Conservation (phyloP, 2,329 filamentous ascomycete genomes). For the Curvularia verruculosa region DNA sequence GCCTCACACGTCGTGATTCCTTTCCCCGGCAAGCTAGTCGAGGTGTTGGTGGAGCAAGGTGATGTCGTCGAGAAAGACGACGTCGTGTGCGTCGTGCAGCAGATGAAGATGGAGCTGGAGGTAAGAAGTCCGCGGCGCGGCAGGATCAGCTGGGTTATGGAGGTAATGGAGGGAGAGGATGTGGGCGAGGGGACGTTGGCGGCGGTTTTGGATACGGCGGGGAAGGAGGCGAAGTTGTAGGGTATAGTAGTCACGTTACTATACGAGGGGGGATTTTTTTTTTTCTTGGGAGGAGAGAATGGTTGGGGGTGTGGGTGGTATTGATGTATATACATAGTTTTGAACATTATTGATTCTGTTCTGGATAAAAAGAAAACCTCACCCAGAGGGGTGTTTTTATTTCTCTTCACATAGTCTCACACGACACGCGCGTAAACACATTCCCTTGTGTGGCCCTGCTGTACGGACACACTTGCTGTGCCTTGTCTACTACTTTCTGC, state of each 20-base stretch:
- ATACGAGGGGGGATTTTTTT: no score
- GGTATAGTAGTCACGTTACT: no score
- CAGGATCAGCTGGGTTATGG: constrained; percentile 58
- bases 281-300: no score
- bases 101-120: constrained; percentile 75
- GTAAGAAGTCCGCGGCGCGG: constrained; percentile 59
- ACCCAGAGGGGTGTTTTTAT: no score
- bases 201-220: constrained; percentile 54
- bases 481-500: constrained; percentile 46
- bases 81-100: constrained; percentile 64
- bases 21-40: constrained; percentile 64
- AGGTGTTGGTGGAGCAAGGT: constrained; percentile 62
- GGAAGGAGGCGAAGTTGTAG: constrained; percentile 16
- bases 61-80: constrained; percentile 61
- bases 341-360: no score
- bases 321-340: no score
- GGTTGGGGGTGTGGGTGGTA: no score
- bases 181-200: constrained; percentile 62
- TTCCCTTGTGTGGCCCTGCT: constrained; percentile 44
- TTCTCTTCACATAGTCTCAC: constrained; percentile 38
- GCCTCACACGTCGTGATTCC: constrained; percentile 61
- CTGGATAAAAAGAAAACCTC: neutral
- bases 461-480: constrained; percentile 47
- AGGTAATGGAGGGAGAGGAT: constrained; percentile 62
- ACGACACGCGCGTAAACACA: constrained; percentile 32